These are phyloP conservation scores for Paecilomyces sp. DNA, from an alignment of 2,329 filamentous ascomycete species.

Conservation along the genomic window DNA sequence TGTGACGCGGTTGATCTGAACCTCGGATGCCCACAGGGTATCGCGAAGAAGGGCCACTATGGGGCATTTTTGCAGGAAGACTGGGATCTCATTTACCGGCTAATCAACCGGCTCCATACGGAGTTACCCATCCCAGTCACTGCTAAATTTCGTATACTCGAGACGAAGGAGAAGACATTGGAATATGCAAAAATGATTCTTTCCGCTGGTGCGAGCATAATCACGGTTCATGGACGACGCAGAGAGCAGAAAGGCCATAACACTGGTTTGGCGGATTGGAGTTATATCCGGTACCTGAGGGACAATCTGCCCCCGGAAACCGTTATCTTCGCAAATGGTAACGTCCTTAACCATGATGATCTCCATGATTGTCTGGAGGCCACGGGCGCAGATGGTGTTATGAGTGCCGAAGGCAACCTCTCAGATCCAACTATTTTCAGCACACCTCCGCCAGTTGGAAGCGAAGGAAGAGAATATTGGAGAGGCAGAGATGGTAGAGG, in stretches of 20 bases:
- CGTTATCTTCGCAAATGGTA: conserved; percentile 95
- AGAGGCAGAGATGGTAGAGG: conserved; percentile 68
- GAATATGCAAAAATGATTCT: conserved; percentile 85
- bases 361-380: conserved; percentile 68
- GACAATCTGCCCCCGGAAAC: conserved; percentile 79
- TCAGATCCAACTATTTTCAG: conserved; percentile 87
- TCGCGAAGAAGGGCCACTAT: conserved; percentile 83
- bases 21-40: conserved; percentile 91
- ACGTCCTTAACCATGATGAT: conserved; percentile 75
- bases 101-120: conserved; percentile 76
- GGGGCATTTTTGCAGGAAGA: conserved; percentile 94
- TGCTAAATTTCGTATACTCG: conserved; percentile 87
- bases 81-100: conserved; percentile 69
- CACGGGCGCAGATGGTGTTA: conserved; percentile 85
- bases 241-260: conserved; percentile 94
- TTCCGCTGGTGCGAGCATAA: conserved; percentile 79
- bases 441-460: conserved; percentile 53
- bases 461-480: conserved; percentile 79
- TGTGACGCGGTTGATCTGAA: conserved; percentile 96
- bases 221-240: conserved; percentile 83
- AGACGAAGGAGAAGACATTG: conserved; percentile 78
- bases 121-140: conserved; percentile 79
- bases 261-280: conserved; percentile 90
- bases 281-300: conserved; percentile 70
- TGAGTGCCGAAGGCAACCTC: conserved; percentile 93